phyloP scores from a whole-genome alignment of 2,329 filamentous ascomycete genomes.

The Aspergillus bombycis region DNA sequence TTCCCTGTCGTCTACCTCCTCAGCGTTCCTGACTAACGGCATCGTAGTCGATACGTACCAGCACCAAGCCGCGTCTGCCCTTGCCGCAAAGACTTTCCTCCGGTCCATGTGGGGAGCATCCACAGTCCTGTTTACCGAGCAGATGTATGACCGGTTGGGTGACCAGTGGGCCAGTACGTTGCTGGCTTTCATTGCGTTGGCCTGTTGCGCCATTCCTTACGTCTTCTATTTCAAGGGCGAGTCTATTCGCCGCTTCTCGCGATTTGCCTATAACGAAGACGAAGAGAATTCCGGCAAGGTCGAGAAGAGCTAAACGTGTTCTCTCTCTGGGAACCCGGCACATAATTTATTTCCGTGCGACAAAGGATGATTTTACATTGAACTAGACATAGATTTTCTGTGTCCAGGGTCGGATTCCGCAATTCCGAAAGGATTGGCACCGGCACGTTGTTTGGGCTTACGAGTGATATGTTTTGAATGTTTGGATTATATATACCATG shows the following conservation, averaged over 20 bases:
- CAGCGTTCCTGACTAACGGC: conserved; percentile 14
- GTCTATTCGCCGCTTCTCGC: conserved; percentile 67
- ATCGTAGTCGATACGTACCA: conserved; percentile 63
- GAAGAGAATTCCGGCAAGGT: conserved; percentile 43
- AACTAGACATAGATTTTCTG: neutral
- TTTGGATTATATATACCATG: neutral
- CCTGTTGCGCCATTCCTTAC: conserved; percentile 81
- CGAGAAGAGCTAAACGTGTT: neutral
- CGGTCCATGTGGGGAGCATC: conserved; percentile 79
- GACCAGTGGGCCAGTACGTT: conserved; percentile 77
- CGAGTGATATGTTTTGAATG: neutral
- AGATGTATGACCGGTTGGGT: conserved; percentile 75
- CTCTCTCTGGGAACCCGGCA: too few relatives aligned
- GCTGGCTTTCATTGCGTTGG: conserved; percentile 72
- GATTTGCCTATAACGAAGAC: conserved; percentile 70
- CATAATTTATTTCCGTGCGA: neutral
- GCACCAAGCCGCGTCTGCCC: conserved; percentile 76
- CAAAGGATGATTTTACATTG: neutral
- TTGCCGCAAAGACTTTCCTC: conserved; percentile 80
- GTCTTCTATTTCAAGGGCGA: conserved; percentile 79
- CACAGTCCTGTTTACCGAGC: conserved; percentile 76
- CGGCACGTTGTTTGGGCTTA: neutral
- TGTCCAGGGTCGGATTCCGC: neutral
- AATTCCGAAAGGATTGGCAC: neutral
- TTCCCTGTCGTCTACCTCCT: neutral